Base-by-base conservation (phyloP, 2,329 filamentous ascomycete genomes). In the Bipolaris sorokiniana region DNA sequence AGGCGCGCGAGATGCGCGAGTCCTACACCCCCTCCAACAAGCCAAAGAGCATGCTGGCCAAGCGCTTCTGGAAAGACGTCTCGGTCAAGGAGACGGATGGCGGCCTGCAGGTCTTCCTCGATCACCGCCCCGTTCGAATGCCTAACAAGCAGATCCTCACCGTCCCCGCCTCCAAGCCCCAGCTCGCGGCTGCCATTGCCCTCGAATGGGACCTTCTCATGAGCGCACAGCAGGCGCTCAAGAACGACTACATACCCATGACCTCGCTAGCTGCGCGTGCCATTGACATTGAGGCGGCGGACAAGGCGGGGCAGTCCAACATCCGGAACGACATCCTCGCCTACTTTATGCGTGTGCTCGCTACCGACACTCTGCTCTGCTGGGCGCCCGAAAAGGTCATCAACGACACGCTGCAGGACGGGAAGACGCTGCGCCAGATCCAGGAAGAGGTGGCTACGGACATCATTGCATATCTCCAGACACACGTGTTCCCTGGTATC, bases 301-400 rank as follows among this genome's bases (percentile, higher is more conserved):
- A 96, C 64, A 74, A 73, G 0, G 63, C 77, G 9, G 82, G 81
- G 3, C 76, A 81, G 37, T 73, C 69, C 15, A 80, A 81, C 22
- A 82, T 90, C 36, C 84, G 93, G 34, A 74, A 83, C 0, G 80
- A 84, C 38, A 87, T 97, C 45, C 79, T 89, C 15, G 81, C 80
- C 16, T 88, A 86, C 62, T 79, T 95, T 49, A 85, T 98, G 83
- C 86, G 90, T 45, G 98, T 98, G 76, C 84, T 99, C 23, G 88
- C 92, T 68, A 98, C 95, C 1, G 95, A 99, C 78, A 93, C 91
- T 0, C 80, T 98, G 34, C 86, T 99, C 1, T 98, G 94, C 84
- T 97, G 92, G 91, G 92, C 86, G 16, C 88, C 88, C 0, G 82
- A 82, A 68, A 78, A 79, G 54, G 78, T 78, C 44, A 65, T 79